These are phyloP conservation scores for Vaccinium vitisidaea DNA, from an alignment of 148 eudicot genomes.

Conservation along the genomic window DNA sequence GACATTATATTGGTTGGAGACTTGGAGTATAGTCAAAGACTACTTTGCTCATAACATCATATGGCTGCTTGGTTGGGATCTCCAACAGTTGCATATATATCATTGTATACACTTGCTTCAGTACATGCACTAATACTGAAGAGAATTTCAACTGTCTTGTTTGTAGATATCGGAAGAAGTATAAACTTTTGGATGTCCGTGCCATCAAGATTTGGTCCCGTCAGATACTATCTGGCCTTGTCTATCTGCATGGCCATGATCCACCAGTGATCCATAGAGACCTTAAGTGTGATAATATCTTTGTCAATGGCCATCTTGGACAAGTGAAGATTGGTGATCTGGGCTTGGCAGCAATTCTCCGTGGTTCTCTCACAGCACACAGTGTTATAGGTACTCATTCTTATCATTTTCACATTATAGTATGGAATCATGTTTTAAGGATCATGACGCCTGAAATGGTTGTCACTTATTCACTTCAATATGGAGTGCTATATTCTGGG, in stretches of 20 bases:
- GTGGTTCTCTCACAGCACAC: conserved; percentile 40
- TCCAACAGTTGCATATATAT: neutral
- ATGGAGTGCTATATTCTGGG: neutral
- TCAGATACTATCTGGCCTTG: conserved; percentile 53
- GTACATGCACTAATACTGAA: neutral
- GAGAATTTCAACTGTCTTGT: neutral
- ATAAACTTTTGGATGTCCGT: conserved; percentile 36
- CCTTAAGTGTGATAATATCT: conserved; percentile 58
- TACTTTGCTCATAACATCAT: neutral
- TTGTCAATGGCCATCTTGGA: conserved; percentile 63
- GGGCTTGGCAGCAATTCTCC: conserved; percentile 53
- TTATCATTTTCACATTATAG: neutral
- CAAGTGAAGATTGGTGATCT: conserved; percentile 73
- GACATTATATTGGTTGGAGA: neutral
- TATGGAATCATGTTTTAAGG: neutral
- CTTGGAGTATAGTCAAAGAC: neutral
- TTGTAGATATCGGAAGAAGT: conserved; percentile 52
- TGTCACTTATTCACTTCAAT: neutral
- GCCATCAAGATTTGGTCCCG: conserved; percentile 61
- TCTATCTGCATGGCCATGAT: conserved; percentile 51
- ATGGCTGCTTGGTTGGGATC: neutral
- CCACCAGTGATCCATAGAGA: conserved; percentile 61
- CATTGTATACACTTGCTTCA: neutral
- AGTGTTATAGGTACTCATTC: conserved; percentile 40
- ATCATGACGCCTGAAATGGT: neutral